These are phyloP conservation scores for Amaranthus tricolor DNA, from an alignment of 179 eudicot genomes.

Conservation along the genomic window DNA sequence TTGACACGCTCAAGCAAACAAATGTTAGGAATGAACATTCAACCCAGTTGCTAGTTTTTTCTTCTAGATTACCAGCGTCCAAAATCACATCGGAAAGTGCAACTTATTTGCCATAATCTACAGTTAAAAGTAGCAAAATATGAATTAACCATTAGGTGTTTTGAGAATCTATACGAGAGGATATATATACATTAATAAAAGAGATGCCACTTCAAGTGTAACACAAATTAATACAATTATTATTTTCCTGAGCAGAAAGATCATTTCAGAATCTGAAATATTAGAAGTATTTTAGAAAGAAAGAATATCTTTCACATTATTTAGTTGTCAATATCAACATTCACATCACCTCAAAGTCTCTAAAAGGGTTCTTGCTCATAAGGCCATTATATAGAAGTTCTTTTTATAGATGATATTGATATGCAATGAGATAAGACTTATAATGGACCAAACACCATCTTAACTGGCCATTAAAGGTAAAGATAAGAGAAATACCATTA, in stretches of 20 bases:
- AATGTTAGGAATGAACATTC: background rate
- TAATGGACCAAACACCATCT: no score
- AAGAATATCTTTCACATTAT: background rate
- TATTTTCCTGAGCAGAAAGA: background rate
- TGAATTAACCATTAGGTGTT: background rate
- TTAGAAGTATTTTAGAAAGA: background rate
- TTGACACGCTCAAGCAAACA: slow-evolving; percentile 4
- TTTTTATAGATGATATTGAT: background rate
- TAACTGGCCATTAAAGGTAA: background rate
- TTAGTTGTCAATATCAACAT: background rate
- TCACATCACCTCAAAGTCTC: background rate
- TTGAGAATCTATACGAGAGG: background rate
- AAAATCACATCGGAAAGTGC: background rate
- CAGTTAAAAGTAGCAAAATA: background rate
- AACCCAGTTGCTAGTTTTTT: slow-evolving; percentile 9
- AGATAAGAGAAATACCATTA: slow-evolving; percentile 16
- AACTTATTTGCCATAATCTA: slow-evolving; percentile 2
- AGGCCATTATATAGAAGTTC: background rate
- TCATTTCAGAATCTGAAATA: no score
- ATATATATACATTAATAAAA: background rate
- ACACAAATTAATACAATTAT: background rate
- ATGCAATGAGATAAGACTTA: background rate
- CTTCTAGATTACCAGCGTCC: background rate
- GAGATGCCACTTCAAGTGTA: background rate
- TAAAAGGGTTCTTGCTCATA: background rate